Evolutionary conservation across 352 stramenopile genomes (phyloP).

Genomic region (Phytopythium delawarense): DNA sequence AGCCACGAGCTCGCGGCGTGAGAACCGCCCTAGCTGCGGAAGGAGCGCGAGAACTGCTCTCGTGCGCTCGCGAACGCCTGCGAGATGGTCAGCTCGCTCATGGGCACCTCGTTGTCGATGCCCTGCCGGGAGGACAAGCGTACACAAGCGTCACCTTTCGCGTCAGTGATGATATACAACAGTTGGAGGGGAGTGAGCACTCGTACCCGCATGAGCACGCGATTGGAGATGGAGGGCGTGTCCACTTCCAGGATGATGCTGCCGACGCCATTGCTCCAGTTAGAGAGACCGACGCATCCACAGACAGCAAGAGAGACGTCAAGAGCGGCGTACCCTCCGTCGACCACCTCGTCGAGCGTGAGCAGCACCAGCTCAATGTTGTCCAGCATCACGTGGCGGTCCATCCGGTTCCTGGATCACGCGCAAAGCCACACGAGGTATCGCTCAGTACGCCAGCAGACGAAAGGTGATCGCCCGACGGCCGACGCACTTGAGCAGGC

Average conservation of each 20-base stretch:
- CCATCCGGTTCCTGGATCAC: conserved; percentile 62
- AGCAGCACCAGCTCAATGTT: conserved; percentile 90
- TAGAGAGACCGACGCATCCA: background rate
- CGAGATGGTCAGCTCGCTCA: conserved; percentile 78
- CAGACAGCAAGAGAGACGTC: background rate
- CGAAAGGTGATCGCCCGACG: no score
- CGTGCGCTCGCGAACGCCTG: conserved; percentile 80
- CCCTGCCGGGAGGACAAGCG: conserved; percentile 32
- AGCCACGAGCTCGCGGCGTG: background rate
- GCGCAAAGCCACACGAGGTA: background rate
- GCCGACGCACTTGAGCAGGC: conserved; percentile 75
- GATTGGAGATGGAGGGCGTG: conserved; percentile 86
- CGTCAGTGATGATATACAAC: background rate
- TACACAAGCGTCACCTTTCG: background rate
- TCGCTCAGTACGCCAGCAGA: background rate
- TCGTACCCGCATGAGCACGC: conserved; percentile 89
- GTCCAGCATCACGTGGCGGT: conserved; percentile 86
- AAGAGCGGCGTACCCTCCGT: conserved; percentile 59
- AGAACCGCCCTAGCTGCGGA: conserved; percentile 59
- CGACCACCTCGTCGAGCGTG: conserved; percentile 89
- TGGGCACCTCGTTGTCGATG: conserved; percentile 85
- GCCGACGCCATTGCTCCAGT: background rate
- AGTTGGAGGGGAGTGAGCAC: background rate
- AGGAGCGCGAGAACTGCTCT: conserved; percentile 87
- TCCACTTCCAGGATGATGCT: conserved; percentile 89